These are phyloP conservation scores for Epichloe baconii DNA, from an alignment of 2,329 filamentous ascomycete species.

Conservation along the genomic window DNA sequence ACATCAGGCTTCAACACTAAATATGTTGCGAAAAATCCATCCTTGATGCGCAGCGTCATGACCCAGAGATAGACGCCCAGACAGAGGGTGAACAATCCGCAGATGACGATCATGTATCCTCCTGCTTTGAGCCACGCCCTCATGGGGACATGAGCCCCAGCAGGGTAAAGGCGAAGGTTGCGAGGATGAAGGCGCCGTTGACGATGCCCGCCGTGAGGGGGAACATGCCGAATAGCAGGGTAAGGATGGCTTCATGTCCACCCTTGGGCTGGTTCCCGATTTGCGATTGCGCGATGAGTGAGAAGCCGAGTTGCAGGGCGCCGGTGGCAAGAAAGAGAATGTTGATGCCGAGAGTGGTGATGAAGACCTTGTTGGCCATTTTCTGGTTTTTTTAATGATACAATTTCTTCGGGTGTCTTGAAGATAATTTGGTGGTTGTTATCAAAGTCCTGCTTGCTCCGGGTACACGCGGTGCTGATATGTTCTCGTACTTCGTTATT, in stretches of 20 bases:
- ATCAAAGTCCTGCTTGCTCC: too few species aligned
- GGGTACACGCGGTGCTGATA: too few species aligned
- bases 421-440: too few species aligned
- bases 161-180: slow-evolving; percentile 55
- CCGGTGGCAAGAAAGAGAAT: slow-evolving; percentile 40
- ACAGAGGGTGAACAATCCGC: slow-evolving; percentile 49
- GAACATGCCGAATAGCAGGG: slow-evolving; percentile 39
- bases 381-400: not conserved
- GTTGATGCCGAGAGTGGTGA: slow-evolving; percentile 35
- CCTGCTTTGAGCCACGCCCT: slow-evolving; percentile 59
- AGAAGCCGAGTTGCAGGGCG: slow-evolving; percentile 41
- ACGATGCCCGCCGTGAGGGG: slow-evolving; percentile 54
- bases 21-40: slow-evolving; percentile 50
- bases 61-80: slow-evolving; percentile 61
- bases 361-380: slow-evolving; percentile 44
- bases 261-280: slow-evolving; percentile 28
- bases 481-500: too few species aligned
- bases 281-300: slow-evolving; percentile 35
- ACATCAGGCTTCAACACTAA: slow-evolving; percentile 37
- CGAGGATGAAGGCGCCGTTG: slow-evolving; percentile 59
- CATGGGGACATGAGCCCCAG: slow-evolving; percentile 55
- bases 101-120: slow-evolving; percentile 49
- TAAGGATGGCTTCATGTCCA: slow-evolving; percentile 35
- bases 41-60: slow-evolving; percentile 54
- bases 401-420: too few species aligned